Percentiles rank a stretch among this genome's conserved stretches.
phyloP scores from a whole-genome alignment of 176 grass and related monocot genomes.

The Hordeum marinum region DNA sequence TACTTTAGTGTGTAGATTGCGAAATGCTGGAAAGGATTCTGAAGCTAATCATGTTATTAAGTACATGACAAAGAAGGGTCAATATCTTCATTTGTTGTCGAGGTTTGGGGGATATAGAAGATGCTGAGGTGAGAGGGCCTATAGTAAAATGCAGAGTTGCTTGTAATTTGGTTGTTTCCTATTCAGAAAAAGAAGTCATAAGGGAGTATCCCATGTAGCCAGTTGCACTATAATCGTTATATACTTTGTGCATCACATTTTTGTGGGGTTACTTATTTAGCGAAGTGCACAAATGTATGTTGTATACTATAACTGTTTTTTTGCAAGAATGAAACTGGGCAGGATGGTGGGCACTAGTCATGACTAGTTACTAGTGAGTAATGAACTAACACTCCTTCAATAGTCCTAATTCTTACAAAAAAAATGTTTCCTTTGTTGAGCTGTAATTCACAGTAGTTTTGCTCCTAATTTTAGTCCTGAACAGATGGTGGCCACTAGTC shows the following conservation, averaged over 20 bases:
- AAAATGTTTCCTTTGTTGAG: neutral
- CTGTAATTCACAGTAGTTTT: neutral
- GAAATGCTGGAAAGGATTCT: conserved; percentile 63
- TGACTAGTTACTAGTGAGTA: neutral
- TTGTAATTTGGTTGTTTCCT: conserved; percentile 23
- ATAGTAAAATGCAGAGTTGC: conserved; percentile 15
- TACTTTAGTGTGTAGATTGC: conserved; percentile 58
- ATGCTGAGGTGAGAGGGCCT: conserved; percentile 44
- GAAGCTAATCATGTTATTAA: conserved; percentile 82
- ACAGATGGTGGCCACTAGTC: neutral
- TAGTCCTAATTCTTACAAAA: neutral
- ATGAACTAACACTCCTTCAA: neutral
- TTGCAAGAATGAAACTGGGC: neutral
- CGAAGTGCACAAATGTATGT: conserved; percentile 25
- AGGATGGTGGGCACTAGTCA: neutral
- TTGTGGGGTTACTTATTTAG: conserved; percentile 14
- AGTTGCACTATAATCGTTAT: neutral
- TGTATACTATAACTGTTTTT: conserved; percentile 17
- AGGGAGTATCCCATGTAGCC: conserved; percentile 17
- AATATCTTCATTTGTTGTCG: conserved; percentile 87
- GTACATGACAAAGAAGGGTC: conserved; percentile 85
- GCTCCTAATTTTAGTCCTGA: neutral
- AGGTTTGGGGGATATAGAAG: conserved; percentile 82
- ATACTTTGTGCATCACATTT: conserved; percentile 21
- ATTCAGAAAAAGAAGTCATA: conserved; percentile 19